Conservation (phyloP, 2,329 filamentous ascomycete species). For the Tolypocladium pustulatum region DNA sequence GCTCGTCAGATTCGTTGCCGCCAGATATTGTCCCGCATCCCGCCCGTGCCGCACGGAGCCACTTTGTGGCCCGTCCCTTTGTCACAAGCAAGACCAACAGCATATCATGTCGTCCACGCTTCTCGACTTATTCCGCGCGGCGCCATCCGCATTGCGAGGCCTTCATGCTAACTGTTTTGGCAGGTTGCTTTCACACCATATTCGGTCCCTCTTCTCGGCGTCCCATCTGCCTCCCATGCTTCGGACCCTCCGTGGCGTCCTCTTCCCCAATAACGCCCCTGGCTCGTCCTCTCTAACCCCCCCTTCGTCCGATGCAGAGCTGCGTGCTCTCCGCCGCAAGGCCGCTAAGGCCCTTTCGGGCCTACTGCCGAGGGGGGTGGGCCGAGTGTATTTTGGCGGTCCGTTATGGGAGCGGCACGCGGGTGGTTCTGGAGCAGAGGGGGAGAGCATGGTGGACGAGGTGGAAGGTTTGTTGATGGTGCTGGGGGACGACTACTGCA, state of each 20-base stretch:
- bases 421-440: constrained; percentile 14
- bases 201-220: constrained; percentile 50
- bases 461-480: constrained; percentile 61
- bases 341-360: constrained; percentile 51
- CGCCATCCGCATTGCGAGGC: background rate
- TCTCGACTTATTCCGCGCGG: background rate
- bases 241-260: constrained; percentile 59
- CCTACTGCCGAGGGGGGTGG: constrained; percentile 35
- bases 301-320: constrained; percentile 48
- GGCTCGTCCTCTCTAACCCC: constrained; percentile 52
- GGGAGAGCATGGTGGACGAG: constrained; percentile 36
- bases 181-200: constrained; percentile 49
- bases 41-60: background rate
- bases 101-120: background rate
- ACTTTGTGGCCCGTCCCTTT: background rate
- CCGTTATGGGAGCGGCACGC: constrained; percentile 11
- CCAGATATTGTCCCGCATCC: background rate
- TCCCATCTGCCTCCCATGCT: constrained; percentile 56
- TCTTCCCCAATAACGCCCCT: constrained; percentile 80
- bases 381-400: constrained; percentile 39
- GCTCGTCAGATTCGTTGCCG: background rate
- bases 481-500: constrained; percentile 76
- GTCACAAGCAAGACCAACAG: constrained; percentile 1
- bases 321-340: constrained; percentile 51
- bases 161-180: constrained; percentile 12